Conservation (phyloP, 306 rosid species). For the Castanopsis chinensis region DNA sequence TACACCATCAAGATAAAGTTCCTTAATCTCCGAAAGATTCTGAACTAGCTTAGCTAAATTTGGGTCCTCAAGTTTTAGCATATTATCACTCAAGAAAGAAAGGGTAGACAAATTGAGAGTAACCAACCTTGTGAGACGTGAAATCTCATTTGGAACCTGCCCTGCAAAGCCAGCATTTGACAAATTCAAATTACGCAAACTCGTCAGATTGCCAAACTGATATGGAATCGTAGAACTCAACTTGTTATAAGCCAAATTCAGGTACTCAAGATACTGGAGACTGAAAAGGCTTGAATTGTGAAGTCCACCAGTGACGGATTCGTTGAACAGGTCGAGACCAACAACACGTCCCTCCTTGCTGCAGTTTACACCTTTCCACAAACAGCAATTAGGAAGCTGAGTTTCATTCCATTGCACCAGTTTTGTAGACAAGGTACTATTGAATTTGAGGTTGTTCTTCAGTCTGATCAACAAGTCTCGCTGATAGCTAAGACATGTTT, state of each 20-base stretch:
- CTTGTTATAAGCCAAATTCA: constrained; percentile 28
- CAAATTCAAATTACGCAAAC: constrained; percentile 27
- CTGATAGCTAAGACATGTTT: constrained; percentile 19
- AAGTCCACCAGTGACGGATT: no score
- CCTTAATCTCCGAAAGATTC: no score
- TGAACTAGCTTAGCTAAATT: no score
- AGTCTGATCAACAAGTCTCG: constrained; percentile 8
- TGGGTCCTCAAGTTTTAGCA: no score
- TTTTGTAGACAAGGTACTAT: not conserved
- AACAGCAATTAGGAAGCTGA: not conserved
- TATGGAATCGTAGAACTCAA: constrained; percentile 18
- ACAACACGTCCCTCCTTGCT: no score
- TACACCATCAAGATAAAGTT: no score
- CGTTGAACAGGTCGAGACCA: no score
- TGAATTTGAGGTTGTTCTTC: constrained; percentile 14
- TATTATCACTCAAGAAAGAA: no score
- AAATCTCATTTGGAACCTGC: no score
- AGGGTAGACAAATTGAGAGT: no score
- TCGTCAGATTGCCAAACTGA: constrained; percentile 19
- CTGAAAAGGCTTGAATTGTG: constrained; percentile 20
- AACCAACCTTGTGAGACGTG: no score
- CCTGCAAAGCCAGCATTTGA: not conserved
- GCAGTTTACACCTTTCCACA: no score
- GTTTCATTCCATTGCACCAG: constrained; percentile 27
- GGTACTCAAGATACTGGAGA: constrained; percentile 24